Conservation (phyloP, 805 yeast genomes). For the Wickerhamiella lipophila region DNA sequence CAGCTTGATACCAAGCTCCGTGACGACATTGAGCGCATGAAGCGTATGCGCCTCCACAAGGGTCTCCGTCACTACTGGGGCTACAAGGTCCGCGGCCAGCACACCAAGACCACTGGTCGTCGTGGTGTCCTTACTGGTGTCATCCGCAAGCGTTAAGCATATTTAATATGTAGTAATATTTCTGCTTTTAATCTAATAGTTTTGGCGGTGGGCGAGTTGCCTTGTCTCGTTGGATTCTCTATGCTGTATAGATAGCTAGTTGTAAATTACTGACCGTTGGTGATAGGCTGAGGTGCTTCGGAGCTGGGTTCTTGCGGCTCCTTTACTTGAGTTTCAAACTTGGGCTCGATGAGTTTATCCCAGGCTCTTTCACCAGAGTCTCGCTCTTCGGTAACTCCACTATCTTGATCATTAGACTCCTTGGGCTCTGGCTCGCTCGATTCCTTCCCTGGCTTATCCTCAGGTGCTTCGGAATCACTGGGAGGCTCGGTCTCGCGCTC, state of each 20-base stretch:
- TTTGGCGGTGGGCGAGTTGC: too few relatives aligned
- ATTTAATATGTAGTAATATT: constrained; percentile 11
- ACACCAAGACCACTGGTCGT: constrained; percentile 99
- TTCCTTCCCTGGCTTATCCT: background rate
- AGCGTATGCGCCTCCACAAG: constrained; percentile 99
- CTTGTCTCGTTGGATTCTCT: too few relatives aligned
- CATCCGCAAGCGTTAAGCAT: constrained; percentile 29
- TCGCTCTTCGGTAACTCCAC: too few relatives aligned
- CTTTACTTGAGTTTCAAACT: too few relatives aligned
- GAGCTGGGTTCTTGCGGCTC: too few relatives aligned
- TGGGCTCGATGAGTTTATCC: too few relatives aligned
- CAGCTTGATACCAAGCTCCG: constrained; percentile 98
- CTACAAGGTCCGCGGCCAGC: constrained; percentile 99
- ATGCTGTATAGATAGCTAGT: too few relatives aligned
- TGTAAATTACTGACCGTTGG: too few relatives aligned
- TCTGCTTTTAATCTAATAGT: background rate
- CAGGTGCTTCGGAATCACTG: background rate
- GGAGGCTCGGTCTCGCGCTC: constrained; percentile 2
- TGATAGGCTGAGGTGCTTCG: too few relatives aligned
- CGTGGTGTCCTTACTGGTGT: constrained; percentile 45
- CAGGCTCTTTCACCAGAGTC: too few relatives aligned
- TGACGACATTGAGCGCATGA: constrained; percentile 99
- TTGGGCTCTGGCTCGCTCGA: background rate
- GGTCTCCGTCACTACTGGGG: constrained; percentile 99
- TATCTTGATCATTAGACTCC: background rate